Conservation (phyloP, 148 eudicot genomes). For the Cornus controversa region DNA sequence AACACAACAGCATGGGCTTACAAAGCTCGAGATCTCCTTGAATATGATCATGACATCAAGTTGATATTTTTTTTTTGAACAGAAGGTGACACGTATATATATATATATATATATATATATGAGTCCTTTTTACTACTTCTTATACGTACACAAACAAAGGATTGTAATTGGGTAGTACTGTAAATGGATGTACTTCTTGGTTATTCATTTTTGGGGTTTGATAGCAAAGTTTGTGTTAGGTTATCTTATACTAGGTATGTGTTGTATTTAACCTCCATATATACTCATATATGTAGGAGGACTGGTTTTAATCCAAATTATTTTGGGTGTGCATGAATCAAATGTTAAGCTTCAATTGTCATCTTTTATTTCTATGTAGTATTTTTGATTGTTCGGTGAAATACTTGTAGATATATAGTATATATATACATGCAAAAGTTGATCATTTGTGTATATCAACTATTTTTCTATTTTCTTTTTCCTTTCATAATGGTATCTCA, state of each 20-base stretch:
- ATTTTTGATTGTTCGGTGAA: background rate
- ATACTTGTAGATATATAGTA: background rate
- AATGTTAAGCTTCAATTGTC: background rate
- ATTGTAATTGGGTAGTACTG: background rate
- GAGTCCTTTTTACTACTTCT: background rate
- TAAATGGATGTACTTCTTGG: slow-evolving; percentile 13
- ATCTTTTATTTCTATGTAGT: background rate
- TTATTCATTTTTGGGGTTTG: slow-evolving; percentile 11
- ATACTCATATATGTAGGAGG: background rate
- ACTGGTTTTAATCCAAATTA: slow-evolving; percentile 4
- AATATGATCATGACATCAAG: background rate
- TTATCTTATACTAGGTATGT: background rate
- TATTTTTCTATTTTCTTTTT: background rate
- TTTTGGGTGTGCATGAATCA: background rate
- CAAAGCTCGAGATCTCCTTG: slow-evolving; percentile 58
- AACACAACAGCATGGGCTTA: slow-evolving; percentile 72
- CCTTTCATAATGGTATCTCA: too few relatives aligned
- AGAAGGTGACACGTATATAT: slow-evolving; percentile 20
- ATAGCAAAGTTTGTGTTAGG: slow-evolving; percentile 1
- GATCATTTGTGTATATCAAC: background rate
- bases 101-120: too few relatives aligned
- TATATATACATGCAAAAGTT: background rate
- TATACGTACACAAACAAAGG: background rate
- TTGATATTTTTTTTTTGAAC: background rate
- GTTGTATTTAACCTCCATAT: slow-evolving; percentile 7